Conservation (phyloP, 1,284 basidiomycete genomes). For the Rugiboletus extremiorientalis region DNA sequence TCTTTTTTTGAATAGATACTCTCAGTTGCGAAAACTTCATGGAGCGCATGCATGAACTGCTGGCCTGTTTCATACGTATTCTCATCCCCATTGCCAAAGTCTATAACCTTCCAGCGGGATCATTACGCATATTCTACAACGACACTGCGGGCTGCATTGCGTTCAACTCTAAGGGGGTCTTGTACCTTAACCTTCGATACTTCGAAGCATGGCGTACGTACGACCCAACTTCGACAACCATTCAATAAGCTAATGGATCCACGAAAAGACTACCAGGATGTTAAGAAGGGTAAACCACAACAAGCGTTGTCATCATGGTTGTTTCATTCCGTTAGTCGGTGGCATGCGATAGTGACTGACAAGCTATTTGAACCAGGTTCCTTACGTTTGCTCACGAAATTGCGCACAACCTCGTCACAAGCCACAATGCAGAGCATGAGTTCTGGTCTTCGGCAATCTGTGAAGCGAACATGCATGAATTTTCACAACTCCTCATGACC, state of each 20-base stretch:
- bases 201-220: neutral
- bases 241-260: neutral
- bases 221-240: slow-evolving; percentile 15
- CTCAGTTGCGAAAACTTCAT: neutral
- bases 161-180: neutral
- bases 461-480: slow-evolving; percentile 50
- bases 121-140: neutral
- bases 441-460: slow-evolving; percentile 92
- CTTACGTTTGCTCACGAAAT: slow-evolving; percentile 91
- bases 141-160: neutral
- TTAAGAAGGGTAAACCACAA: slow-evolving; percentile 51
- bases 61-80: neutral
- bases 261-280: slow-evolving; percentile 63
- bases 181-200: neutral
- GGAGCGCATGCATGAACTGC: neutral
- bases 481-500: neutral
- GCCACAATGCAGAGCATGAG: slow-evolving; percentile 82
- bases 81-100: neutral
- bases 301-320: slow-evolving; percentile 82
- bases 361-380: slow-evolving; percentile 51
- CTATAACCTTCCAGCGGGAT: neutral
- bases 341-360: neutral
- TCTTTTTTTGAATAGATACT: slow-evolving; percentile 28
- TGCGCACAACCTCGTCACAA: slow-evolving; percentile 76
- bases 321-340: slow-evolving; percentile 7